These are phyloP conservation scores for Silene conica DNA, from an alignment of 148 eudicot genomes.

Conservation along the genomic window DNA sequence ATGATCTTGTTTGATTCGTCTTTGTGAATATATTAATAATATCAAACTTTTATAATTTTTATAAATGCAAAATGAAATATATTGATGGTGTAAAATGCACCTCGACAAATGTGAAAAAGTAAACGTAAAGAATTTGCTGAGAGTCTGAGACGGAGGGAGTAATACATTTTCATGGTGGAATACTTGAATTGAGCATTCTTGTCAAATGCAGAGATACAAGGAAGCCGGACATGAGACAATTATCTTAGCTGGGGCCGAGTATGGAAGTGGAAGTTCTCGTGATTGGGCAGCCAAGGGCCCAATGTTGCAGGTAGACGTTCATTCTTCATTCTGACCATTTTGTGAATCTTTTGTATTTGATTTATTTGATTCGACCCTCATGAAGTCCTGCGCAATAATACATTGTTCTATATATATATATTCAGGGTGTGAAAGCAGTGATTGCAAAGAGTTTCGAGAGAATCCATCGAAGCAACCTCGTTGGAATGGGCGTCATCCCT, in stretches of 20 bases:
- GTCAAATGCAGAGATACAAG: constrained; percentile 69
- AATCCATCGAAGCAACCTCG: constrained; percentile 94
- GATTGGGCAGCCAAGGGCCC: constrained; percentile 99
- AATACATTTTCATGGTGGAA: not conserved
- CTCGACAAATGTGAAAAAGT: no score
- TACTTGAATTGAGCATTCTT: not conserved
- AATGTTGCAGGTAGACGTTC: constrained; percentile 63
- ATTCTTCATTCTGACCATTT: not conserved
- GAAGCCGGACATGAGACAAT: constrained; percentile 79
- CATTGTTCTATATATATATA: not conserved
- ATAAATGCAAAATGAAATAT: no score
- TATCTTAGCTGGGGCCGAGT: constrained; percentile 92
- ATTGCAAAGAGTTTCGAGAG: constrained; percentile 96
- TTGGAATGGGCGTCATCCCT: constrained; percentile 95
- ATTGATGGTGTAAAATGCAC: no score
- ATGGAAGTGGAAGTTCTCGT: constrained; percentile 98
- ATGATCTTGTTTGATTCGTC: no score
- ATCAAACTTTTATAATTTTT: no score
- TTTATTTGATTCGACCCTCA: not conserved
- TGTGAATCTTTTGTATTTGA: not conserved
- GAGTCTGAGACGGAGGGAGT: no score
- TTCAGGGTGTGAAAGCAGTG: constrained; percentile 97
- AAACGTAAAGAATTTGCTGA: no score
- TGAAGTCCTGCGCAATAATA: not conserved
- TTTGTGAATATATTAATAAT: no score